Evolutionary conservation across 345 rosid genomes (phyloP), one percentile per base, ranked within the genome.

Genomic region (Acer campestre): DNA sequence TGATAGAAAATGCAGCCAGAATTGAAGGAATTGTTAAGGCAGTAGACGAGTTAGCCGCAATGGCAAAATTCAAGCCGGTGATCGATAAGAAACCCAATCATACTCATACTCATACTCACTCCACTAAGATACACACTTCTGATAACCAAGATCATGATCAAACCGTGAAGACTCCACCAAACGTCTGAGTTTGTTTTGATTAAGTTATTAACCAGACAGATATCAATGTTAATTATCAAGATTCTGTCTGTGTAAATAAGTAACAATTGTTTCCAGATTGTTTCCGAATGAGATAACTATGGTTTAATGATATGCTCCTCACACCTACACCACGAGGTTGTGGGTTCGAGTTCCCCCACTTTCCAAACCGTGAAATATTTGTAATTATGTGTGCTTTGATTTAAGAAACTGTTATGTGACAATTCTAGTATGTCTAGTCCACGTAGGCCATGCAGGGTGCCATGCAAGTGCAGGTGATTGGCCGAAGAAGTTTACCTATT

Each of bases 1-100:
- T 92, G 77, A 81, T 77, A 7, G 94, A 92, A 79, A 90, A 76
- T 55, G 87, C 93, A 49, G 71, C 84, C 20, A 88, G 90, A 85
- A 80, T 89, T 40, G 90, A 89, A 67, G 84, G 73, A 23, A 76
- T 84, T 38, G 90, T 76, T 6, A 80, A 85, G 46, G 88, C 83
- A 53, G 89, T 90, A 1, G 76, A 80, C 3, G 91, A 89, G 80
- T 81, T 92, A 53, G 88, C 89, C 0, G 72, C n/a, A 73, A 82
- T 78, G 61, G 94, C 93, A 68, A 87, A 80, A 56, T 94, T 91
- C 87, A 80, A 89, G 86, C 78, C 86, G 53, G 84, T 65, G 17
- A 62, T 73, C 3, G 75, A 79, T 65, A 77, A 77, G 80, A 79
- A 79, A 77, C 23, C 69, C 61, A 76, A 64, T 75, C 68, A 42